Base-by-base conservation (phyloP, 2,329 filamentous ascomycete species). In the Sporothrix pallida region DNA sequence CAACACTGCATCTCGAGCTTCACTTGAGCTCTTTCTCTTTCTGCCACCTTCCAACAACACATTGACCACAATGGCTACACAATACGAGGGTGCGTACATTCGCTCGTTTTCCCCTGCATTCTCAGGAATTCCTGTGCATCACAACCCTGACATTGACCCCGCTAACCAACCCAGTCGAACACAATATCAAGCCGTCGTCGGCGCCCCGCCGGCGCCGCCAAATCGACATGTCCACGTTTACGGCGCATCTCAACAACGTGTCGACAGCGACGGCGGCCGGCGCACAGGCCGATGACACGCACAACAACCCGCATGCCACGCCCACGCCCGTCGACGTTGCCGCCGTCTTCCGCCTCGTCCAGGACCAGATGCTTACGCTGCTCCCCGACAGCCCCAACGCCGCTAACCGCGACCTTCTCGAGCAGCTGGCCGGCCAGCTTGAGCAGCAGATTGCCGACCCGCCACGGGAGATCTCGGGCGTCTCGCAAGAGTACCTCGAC, bases 221-320 rank as follows among this genome's bases (percentile, higher is more conserved):
- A 78, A 82, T 88, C 75, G 88, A 90, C 82, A 91, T 91, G 89
- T 86, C 88, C 71, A 87, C 86, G 75, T 91, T 91, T 83, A 86
- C 83, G 78, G 85, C 87, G 72, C 86, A 88, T 79, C 86, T 90
- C 75, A 82, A 86, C 80, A 85, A 86, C 75, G 83, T 91, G 78
- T 81, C 83, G 76, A 77, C 79, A n/a, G 78, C 73, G 69, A 79
- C 82, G 71, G 80, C 81, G 73, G 78, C 44, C 15, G 58, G 26
- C 1, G 13, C 31, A 9, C 54, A 31, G 4, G 44, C 8, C 17
- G 23, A 37, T 23, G n/a, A 7, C 9, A 70, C 70, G n/a, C 73
- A 78, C 75, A 83, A 87, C 80, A 88, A 88, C 82, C 85, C 86
- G 13, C 87, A 87, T 81, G 86, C 87, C 5, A 86, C 84, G n/a